Evolutionary conservation across 345 rosid species (phyloP).

Genomic region (Salix purpurea): DNA sequence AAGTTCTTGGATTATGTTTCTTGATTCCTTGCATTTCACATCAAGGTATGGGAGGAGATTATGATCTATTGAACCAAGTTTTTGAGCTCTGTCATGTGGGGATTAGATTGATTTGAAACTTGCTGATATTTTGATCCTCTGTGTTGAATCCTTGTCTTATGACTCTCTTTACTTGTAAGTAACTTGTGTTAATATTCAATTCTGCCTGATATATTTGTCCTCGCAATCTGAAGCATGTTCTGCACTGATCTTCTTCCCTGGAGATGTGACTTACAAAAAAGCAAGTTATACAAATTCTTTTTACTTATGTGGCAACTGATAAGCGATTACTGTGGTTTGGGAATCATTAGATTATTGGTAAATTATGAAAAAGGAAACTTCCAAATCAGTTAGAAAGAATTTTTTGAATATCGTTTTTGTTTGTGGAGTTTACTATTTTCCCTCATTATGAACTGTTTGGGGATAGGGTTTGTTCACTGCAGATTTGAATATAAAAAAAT

Average conservation of each 20-base stretch:
- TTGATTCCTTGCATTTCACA: background rate
- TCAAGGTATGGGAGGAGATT: background rate
- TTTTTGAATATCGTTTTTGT: too few relatives aligned
- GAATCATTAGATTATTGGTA: too few relatives aligned
- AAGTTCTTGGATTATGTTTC: background rate
- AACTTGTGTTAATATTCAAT: background rate
- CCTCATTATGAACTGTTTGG: background rate
- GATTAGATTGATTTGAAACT: background rate
- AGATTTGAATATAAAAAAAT: background rate
- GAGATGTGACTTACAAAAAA: too few relatives aligned
- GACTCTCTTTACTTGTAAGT: background rate
- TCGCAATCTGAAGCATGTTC: background rate
- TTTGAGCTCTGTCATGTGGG: background rate
- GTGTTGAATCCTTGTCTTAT: background rate
- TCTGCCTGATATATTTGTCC: background rate
- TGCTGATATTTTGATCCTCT: background rate
- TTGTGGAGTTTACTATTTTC: too few relatives aligned
- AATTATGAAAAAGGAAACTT: too few relatives aligned
- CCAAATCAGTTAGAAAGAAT: too few relatives aligned
- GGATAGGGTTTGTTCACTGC: background rate
- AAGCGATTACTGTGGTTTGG: too few relatives aligned
- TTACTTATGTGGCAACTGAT: too few relatives aligned
- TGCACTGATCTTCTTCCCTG: too few relatives aligned
- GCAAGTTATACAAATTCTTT: too few relatives aligned
- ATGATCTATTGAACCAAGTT: background rate